These are phyloP conservation scores for Talaromyces sp. DNA, from an alignment of 2,329 filamentous ascomycete genomes.

Conservation along the genomic window DNA sequence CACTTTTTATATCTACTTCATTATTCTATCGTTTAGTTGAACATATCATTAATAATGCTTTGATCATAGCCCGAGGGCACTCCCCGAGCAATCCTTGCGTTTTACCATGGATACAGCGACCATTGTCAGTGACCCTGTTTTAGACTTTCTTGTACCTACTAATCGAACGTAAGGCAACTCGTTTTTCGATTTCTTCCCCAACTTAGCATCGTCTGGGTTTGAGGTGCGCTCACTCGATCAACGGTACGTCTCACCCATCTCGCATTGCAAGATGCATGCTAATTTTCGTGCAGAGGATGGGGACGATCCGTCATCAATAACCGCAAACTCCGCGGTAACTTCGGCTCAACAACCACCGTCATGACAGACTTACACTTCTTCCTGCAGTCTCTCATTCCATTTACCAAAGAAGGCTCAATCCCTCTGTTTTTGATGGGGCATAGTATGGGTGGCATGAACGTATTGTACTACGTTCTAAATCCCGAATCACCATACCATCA, in stretches of 20 bases:
- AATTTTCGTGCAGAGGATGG: slow-evolving; percentile 60
- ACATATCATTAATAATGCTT: not conserved
- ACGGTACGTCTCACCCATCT: slow-evolving; percentile 40
- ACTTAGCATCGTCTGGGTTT: slow-evolving; percentile 68
- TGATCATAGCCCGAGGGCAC: slow-evolving; percentile 12
- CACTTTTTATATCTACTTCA: slow-evolving; percentile 24
- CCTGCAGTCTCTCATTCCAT: slow-evolving; percentile 57
- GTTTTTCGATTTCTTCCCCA: slow-evolving; percentile 71
- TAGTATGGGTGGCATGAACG: slow-evolving; percentile 83
- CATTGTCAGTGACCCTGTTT: slow-evolving; percentile 51
- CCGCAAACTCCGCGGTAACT: slow-evolving; percentile 63
- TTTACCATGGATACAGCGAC: slow-evolving; percentile 88
- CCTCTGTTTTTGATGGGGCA: slow-evolving; percentile 80
- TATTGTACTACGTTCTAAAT: slow-evolving; percentile 58
- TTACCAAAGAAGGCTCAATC: slow-evolving; percentile 31
- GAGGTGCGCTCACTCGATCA: slow-evolving; percentile 78
- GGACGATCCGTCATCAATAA: slow-evolving; percentile 63
- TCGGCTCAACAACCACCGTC: slow-evolving; percentile 70
- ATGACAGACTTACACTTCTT: slow-evolving; percentile 77
- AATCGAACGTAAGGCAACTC: slow-evolving; percentile 53
- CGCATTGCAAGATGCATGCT: not conserved
- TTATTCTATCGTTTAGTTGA: not conserved
- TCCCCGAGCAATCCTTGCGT: slow-evolving; percentile 70
- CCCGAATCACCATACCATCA: slow-evolving; percentile 27
- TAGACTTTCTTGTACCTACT: not conserved